Percentiles rank a stretch among this genome's conserved stretches.
phyloP scores from a whole-genome alignment of 768 basidiomycete species.

The Paxillus rubicundulus region DNA sequence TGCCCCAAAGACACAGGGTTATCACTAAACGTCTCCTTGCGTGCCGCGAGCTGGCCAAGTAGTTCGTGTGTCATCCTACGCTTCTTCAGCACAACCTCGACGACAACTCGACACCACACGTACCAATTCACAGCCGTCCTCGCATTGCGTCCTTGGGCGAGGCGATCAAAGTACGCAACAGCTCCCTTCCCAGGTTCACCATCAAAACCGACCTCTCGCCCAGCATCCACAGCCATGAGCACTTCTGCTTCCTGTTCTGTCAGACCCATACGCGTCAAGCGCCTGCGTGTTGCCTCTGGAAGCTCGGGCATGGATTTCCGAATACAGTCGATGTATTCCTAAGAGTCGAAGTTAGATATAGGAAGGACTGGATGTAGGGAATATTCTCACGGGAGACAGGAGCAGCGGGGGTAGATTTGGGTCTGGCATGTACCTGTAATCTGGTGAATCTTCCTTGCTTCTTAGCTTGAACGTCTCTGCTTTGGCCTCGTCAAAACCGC shows the following conservation, averaged over 20 bases:
- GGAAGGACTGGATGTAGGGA: background rate
- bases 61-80: conserved; percentile 87
- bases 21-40: conserved; percentile 52
- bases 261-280: conserved; percentile 57
- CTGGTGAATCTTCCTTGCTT: conserved; percentile 90
- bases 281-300: conserved; percentile 56
- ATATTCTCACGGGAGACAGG: conserved; percentile 45
- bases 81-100: background rate
- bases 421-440: conserved; percentile 98
- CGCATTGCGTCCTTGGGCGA: conserved; percentile 55
- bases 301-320: conserved; percentile 66
- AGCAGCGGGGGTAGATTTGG: conserved; percentile 81
- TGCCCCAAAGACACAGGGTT: conserved; percentile 61
- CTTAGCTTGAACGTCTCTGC: conserved; percentile 81
- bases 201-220: conserved; percentile 59
- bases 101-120: conserved; percentile 16
- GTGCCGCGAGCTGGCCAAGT: conserved; percentile 68
- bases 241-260: conserved; percentile 69
- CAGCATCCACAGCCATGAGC: conserved; percentile 70
- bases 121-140: conserved; percentile 85
- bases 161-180: conserved; percentile 77
- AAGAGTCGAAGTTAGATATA: conserved; percentile 3
- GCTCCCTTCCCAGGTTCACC: conserved; percentile 53
- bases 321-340: conserved; percentile 64
- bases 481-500: conserved; percentile 81